Evolutionary conservation across 202 grass and related monocot genomes (phyloP), one percentile per base, ranked within the genome.

Genomic region (Schoenoplectus triqueter): DNA sequence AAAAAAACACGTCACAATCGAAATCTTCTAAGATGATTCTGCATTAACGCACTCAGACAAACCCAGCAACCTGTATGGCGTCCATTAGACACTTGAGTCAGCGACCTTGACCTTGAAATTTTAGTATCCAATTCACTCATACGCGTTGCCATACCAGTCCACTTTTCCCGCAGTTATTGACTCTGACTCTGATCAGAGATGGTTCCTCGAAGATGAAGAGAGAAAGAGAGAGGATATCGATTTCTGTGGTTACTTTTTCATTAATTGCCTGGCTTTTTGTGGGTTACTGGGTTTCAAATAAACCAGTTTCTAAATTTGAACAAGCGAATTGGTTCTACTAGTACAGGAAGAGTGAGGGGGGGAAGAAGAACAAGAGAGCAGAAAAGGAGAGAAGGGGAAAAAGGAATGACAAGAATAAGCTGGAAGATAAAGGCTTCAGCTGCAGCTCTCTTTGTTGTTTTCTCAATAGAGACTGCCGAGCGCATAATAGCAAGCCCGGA

Each of bases 401-500:
- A 57, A 72, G 50, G 9, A n/a, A 74, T 74, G 71, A 0, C 71
- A 5, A 74, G 48, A 54, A 74, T 74, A 52, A 22, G 48, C 11
- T 9, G 71, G 71, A 54, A 51, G 48, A 52, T 74, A 2, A 10
- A 13, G 3, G 46, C 48, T 52, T 74, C 71, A 0, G 47, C 49
- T 0, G 71, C 19, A 74, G 7, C 52, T 74, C 18, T 74, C 10
- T 52, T 74, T 74, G 47, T 18, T 19, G 10, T 74, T 74, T 19
- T 74, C 5, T 11, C 48, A 74, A 50, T 74, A 5, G 71, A 51
- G 13, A 52, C 71, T 14, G 48, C 11, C 22, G 71, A 74, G 47
- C 47, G 71, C 48, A 21, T 74, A 74, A 74, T 22, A 74, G 17
- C 19, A 4, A 74, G 71, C 10, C 48, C 71, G 52, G 71, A 74